Conservation (phyloP, 768 basidiomycete species). For the Amanita fuliginea region DNA sequence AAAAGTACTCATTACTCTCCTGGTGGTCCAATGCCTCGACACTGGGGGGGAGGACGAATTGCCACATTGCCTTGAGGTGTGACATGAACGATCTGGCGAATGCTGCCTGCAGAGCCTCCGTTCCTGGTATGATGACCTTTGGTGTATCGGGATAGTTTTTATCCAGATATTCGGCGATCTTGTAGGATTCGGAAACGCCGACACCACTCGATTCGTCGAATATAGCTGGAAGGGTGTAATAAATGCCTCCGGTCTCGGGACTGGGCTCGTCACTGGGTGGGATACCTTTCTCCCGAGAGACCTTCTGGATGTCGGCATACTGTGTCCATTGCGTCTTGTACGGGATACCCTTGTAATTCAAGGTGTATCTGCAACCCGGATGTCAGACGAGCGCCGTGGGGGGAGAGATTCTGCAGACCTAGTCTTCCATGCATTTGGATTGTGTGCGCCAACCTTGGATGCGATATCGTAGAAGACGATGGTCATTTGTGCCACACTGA, state of each 20-base stretch:
- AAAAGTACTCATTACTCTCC: slow-evolving; percentile 19
- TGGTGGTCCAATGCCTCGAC: slow-evolving; percentile 11
- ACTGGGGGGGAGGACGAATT: not conserved
- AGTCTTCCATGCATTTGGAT: slow-evolving; percentile 36
- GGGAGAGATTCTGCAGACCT: slow-evolving; percentile 16
- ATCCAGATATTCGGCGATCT: slow-evolving; percentile 35
- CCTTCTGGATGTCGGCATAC: slow-evolving; percentile 25
- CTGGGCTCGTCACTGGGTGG: slow-evolving; percentile 12
- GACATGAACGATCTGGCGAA: slow-evolving; percentile 14
- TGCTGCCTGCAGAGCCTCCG: slow-evolving; percentile 19
- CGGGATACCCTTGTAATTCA: slow-evolving; percentile 12
- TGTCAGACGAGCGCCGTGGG: not conserved
- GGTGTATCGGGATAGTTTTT: slow-evolving; percentile 26
- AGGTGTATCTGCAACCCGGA: slow-evolving; percentile 7
- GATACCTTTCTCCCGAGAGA: slow-evolving; percentile 19
- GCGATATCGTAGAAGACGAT: slow-evolving; percentile 36
- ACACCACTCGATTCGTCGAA: slow-evolving; percentile 25
- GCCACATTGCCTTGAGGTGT: not conserved
- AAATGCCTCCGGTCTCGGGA: slow-evolving; percentile 14
- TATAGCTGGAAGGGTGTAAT: slow-evolving; percentile 33
- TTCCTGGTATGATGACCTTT: slow-evolving; percentile 20
- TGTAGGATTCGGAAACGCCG: slow-evolving; percentile 23
- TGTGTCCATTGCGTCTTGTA: slow-evolving; percentile 33
- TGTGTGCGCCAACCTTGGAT: slow-evolving; percentile 23
- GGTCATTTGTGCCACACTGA: not conserved